These are phyloP conservation scores for Candida corydali DNA, from an alignment of 805 yeast genomes.

Conservation along the genomic window DNA sequence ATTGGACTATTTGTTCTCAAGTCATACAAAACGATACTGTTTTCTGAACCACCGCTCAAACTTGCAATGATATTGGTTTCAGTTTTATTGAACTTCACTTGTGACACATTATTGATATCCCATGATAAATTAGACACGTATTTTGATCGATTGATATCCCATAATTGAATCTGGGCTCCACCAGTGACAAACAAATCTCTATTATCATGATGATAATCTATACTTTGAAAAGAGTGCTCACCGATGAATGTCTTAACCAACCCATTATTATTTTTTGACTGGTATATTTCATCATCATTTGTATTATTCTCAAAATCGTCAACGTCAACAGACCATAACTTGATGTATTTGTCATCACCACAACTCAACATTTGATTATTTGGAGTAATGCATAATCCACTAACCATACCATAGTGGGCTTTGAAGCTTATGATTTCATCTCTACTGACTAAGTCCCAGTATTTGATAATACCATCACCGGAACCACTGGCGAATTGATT, in stretches of 20 bases:
- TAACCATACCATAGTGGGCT: conserved; percentile 87
- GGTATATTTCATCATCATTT: conserved; percentile 29
- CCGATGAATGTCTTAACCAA: conserved; percentile 77
- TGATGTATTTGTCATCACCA: conserved; percentile 86
- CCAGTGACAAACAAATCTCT: conserved; percentile 84
- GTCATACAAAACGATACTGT: conserved; percentile 87
- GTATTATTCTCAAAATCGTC: conserved; percentile 44
- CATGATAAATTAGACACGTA: conserved; percentile 78
- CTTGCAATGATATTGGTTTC: conserved; percentile 88
- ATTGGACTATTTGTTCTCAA: conserved; percentile 86
- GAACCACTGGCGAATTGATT: conserved; percentile 85
- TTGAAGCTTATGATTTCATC: conserved; percentile 71
- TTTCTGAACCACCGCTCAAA: conserved; percentile 70
- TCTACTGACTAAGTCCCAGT: conserved; percentile 85
- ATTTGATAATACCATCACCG: conserved; percentile 92
- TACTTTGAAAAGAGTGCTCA: conserved; percentile 74
- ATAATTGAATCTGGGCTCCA: conserved; percentile 83
- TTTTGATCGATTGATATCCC: conserved; percentile 82
- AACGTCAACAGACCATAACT: conserved; percentile 76
- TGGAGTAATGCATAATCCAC: conserved; percentile 76
- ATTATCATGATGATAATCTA: conserved; percentile 74
- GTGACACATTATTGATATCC: conserved; percentile 91
- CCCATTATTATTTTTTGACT: conserved; percentile 38
- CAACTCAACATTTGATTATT: conserved; percentile 64
- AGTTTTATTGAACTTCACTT: conserved; percentile 83